Evolutionary conservation across 192 early-diverging fungal species (phyloP).

Genomic region (Backusella tuberculispora): DNA sequence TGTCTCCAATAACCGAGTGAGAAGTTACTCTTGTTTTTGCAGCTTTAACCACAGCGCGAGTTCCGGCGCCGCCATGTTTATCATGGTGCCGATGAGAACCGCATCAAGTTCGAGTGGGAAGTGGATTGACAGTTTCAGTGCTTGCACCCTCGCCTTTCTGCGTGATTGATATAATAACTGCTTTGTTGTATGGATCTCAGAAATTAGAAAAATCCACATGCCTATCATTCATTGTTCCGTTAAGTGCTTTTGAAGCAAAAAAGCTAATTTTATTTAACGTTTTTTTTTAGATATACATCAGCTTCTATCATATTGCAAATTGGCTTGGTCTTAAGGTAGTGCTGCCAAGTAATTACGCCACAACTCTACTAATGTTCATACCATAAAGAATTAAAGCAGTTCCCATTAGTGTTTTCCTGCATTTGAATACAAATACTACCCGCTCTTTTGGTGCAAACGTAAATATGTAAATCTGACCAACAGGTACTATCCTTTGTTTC

Average conservation of each 20-base stretch:
- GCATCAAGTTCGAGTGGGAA: slow-evolving; percentile 8
- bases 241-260: not conserved
- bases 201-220: slow-evolving; percentile 9
- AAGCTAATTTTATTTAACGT: slow-evolving; percentile 1
- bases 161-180: slow-evolving; percentile 4
- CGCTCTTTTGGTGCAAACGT: slow-evolving; percentile 2
- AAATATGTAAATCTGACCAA: slow-evolving; percentile 12
- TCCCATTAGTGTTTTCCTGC: not conserved
- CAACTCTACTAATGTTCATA: slow-evolving; percentile 1
- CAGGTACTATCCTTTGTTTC: not conserved
- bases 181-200: slow-evolving; percentile 6
- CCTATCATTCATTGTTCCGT: not conserved
- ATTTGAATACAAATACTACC: slow-evolving; percentile 7
- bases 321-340: slow-evolving; percentile 8
- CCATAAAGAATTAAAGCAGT: slow-evolving; percentile 6
- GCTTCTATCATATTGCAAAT: slow-evolving; percentile 6
- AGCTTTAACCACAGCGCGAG: too few species aligned
- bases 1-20: too few species aligned
- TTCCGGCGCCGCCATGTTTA: slow-evolving; percentile 4
- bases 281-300: slow-evolving; percentile 10
- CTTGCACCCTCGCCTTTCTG: slow-evolving; percentile 6
- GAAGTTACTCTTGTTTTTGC: too few species aligned
- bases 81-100: slow-evolving; percentile 5
- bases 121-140: not conserved
- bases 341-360: slow-evolving; percentile 2